Conservation (phyloP, 2,329 filamentous ascomycete species). For the Phaeosphaeriaceae sp. region DNA sequence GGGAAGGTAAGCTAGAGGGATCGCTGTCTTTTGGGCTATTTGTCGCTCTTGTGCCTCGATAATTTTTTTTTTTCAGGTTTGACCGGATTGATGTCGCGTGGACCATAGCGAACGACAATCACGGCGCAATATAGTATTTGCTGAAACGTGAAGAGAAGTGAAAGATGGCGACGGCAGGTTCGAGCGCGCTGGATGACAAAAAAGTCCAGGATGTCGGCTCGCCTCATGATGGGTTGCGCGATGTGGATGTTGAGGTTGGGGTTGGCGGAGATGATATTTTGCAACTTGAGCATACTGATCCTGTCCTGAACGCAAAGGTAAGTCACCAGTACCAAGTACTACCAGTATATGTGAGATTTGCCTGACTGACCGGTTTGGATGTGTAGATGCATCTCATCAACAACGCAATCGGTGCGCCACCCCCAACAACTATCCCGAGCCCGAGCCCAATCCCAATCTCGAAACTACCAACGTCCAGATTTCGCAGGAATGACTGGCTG, state of each 20-base stretch:
- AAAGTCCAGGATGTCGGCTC: background rate
- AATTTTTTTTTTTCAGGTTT: background rate
- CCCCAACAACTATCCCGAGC: too few relatives aligned
- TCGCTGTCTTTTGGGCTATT: background rate
- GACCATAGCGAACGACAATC: background rate
- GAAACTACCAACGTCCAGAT: background rate
- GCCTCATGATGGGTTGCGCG: background rate
- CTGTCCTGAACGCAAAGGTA: slow-evolving; percentile 67
- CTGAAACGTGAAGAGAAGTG: slow-evolving; percentile 12
- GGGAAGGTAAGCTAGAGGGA: background rate
- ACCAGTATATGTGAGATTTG: too few relatives aligned
- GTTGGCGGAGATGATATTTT: slow-evolving; percentile 59
- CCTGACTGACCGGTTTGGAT: background rate
- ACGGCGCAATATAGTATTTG: background rate
- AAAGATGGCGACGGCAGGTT: slow-evolving; percentile 11
- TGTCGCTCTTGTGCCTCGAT: background rate
- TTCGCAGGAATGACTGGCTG: too few relatives aligned
- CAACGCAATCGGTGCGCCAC: slow-evolving; percentile 50
- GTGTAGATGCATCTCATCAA: slow-evolving; percentile 71
- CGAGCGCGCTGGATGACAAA: slow-evolving; percentile 30
- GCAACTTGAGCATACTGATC: slow-evolving; percentile 65
- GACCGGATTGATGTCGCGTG: background rate
- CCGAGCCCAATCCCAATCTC: background rate
- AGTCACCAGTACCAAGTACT: background rate
- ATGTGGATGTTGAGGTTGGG: background rate